These are phyloP conservation scores for Panicum miliaceum DNA, from an alignment of 176 grass and related monocot species.

Conservation along the genomic window DNA sequence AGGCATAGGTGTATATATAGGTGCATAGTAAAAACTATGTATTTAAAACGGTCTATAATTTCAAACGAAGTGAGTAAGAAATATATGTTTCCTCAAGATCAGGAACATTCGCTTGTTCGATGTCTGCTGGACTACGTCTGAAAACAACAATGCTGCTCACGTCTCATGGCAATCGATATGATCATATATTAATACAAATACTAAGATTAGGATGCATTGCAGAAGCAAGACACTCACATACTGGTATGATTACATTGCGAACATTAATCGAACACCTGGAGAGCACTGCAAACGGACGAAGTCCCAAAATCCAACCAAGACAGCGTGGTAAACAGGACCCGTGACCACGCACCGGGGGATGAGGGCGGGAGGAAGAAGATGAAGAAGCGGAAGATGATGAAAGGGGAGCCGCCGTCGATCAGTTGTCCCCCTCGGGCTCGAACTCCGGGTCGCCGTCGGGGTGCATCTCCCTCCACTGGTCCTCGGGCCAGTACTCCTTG, in stretches of 20 bases:
- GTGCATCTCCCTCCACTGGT: conserved; percentile 70
- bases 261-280: conserved; percentile 29
- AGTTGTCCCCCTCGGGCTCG: conserved; percentile 55
- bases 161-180: background rate
- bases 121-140: background rate
- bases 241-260: background rate
- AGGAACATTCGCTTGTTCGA: background rate
- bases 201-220: background rate
- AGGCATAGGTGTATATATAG: too few species aligned
- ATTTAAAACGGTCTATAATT: too few species aligned
- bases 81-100: background rate
- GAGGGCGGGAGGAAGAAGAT: background rate
- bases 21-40: too few species aligned
- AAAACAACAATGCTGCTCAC: background rate
- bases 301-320: background rate
- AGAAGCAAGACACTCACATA: background rate
- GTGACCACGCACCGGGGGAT: background rate
- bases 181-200: background rate
- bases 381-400: background rate
- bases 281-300: conserved; percentile 27
- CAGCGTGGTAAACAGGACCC: background rate
- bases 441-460: conserved; percentile 63
- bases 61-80: too few species aligned
- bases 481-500: conserved; percentile 68
- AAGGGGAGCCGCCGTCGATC: background rate